Evolutionary conservation across 441 rosid species (phyloP).

Genomic region (Isatis lusitanica): DNA sequence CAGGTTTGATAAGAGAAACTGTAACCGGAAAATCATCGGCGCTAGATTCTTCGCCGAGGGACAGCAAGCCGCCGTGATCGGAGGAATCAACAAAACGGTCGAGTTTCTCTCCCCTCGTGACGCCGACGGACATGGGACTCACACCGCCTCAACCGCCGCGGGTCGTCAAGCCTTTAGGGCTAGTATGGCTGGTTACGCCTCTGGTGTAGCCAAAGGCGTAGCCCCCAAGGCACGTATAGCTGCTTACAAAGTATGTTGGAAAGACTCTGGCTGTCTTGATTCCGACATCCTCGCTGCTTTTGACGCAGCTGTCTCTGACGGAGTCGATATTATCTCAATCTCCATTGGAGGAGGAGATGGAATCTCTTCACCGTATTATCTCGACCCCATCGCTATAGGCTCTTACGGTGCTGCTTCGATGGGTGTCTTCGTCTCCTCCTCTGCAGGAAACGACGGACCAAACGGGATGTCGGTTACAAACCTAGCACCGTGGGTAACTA

Average conservation of each 20-base stretch:
- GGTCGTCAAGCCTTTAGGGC: conserved; percentile 48
- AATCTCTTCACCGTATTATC: conserved; percentile 8
- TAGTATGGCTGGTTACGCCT: conserved; percentile 32
- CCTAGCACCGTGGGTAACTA: conserved; percentile 3
- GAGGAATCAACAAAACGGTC: conserved; percentile 62
- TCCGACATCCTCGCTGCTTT: conserved; percentile 1
- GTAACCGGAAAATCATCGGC: conserved; percentile 69
- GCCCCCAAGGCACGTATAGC: conserved; percentile 41
- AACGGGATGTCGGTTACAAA: conserved; percentile 18
- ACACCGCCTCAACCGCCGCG: conserved; percentile 84
- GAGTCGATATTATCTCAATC: not conserved
- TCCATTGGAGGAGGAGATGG: conserved; percentile 16
- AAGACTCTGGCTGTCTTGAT: conserved; percentile 8
- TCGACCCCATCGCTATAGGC: conserved; percentile 7
- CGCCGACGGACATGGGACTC: conserved; percentile 90
- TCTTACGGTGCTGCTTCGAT: not conserved
- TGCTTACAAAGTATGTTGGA: not conserved
- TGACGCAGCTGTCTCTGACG: not conserved
- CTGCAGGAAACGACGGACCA: conserved; percentile 11
- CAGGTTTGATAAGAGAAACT: conserved; percentile 43
- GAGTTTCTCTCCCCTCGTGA: conserved; percentile 83
- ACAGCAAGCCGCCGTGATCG: conserved; percentile 53
- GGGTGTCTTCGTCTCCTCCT: conserved; percentile 4
- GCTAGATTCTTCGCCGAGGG: conserved; percentile 80
- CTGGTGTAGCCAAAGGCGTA: conserved; percentile 4